Evolutionary conservation across 1,284 basidiomycete genomes (phyloP).

Genomic region (Cryptococcus neoformans): DNA sequence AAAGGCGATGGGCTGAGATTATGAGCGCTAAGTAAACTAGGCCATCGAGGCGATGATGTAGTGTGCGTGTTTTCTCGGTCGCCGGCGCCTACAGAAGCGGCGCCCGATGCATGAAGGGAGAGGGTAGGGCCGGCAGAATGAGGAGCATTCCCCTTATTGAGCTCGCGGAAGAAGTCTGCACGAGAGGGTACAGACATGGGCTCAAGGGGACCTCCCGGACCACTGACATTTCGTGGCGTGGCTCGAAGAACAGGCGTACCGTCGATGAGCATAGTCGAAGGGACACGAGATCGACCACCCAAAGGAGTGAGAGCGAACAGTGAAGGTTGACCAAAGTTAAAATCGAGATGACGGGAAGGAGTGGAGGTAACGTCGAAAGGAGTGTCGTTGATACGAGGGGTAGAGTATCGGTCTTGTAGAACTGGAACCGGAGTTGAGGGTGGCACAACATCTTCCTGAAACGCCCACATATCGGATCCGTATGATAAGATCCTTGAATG

Average conservation of each 20-base stretch:
- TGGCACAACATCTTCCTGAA: slow-evolving; percentile 26
- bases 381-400: slow-evolving; percentile 38
- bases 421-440: slow-evolving; percentile 39
- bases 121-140: slow-evolving; percentile 1
- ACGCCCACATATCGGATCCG: slow-evolving; percentile 38
- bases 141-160: slow-evolving; percentile 20
- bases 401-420: slow-evolving; percentile 32
- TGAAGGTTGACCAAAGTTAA: slow-evolving; percentile 37
- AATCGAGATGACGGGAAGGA: slow-evolving; percentile 44
- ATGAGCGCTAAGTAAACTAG: slow-evolving; percentile 24
- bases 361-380: slow-evolving; percentile 47
- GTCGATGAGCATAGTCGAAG: slow-evolving; percentile 23
- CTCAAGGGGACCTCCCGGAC: slow-evolving; percentile 18
- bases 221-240: slow-evolving; percentile 16
- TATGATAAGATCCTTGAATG: slow-evolving; percentile 42
- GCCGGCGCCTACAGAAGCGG: background rate
- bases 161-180: slow-evolving; percentile 39
- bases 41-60: slow-evolving; percentile 19
- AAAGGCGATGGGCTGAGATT: slow-evolving; percentile 33
- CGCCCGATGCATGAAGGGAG: background rate
- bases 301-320: slow-evolving; percentile 43
- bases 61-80: slow-evolving; percentile 2
- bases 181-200: slow-evolving; percentile 20
- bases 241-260: slow-evolving; percentile 16
- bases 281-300: slow-evolving; percentile 32